A percentile compares a stretch with the other conserved stretches of the same genome.
These are phyloP conservation scores for Fraxinus cuspidata DNA, from an alignment of 257 asterid species.

Conservation along the genomic window DNA sequence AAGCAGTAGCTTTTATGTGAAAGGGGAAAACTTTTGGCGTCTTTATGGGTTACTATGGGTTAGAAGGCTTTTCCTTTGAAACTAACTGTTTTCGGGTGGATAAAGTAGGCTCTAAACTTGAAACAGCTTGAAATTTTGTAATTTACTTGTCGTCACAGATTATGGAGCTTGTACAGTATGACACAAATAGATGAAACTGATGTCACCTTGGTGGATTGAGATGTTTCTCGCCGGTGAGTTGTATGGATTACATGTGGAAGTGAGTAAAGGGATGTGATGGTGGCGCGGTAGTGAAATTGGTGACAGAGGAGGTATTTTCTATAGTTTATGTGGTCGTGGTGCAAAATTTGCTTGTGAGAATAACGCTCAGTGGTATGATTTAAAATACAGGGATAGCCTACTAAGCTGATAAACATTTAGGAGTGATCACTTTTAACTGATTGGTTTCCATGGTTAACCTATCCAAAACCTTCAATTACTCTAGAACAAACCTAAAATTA, in stretches of 20 bases:
- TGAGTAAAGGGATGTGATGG: not conserved
- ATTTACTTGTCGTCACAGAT: not conserved
- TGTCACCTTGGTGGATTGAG: not conserved
- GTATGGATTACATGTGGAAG: not conserved
- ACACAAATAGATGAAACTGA: not conserved
- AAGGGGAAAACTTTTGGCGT: not conserved
- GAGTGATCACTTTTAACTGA: not conserved
- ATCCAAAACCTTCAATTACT: not conserved
- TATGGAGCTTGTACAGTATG: too few relatives aligned
- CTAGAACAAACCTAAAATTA: not conserved
- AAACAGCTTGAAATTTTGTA: not conserved
- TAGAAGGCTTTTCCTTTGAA: not conserved
- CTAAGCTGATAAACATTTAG: not conserved
- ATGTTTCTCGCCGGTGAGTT: not conserved
- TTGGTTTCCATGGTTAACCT: not conserved
- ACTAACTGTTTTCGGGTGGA: not conserved
- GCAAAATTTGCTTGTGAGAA: not conserved
- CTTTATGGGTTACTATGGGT: not conserved
- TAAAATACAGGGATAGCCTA: not conserved
- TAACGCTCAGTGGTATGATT: not conserved
- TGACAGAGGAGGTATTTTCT: not conserved
- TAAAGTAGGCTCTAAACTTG: not conserved
- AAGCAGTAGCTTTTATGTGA: not conserved
- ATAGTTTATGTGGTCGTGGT: not conserved
- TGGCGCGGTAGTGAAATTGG: not conserved